A percentile compares a stretch with the other conserved stretches of the same genome.
These are phyloP conservation scores for Porcisia hertigi DNA, from an alignment of 208 protist genomes.

Conservation along the genomic window DNA sequence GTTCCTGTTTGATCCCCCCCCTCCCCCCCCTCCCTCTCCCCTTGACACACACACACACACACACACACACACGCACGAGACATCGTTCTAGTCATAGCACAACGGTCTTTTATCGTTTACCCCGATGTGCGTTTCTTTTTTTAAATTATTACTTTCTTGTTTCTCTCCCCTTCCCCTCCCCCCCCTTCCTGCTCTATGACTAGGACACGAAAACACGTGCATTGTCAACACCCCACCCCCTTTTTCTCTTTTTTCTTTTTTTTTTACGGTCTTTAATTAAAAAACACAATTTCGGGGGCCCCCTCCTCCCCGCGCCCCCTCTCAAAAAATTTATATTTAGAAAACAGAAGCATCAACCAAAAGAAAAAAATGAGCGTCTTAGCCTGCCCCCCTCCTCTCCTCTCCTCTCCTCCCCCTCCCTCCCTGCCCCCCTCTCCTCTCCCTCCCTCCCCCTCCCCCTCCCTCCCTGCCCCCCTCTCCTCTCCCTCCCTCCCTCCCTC, in stretches of 20 bases:
- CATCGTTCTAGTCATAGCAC: neutral
- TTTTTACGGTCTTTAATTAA: too few relatives aligned
- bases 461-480: neutral
- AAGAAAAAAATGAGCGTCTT: neutral
- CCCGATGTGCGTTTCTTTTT: neutral
- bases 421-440: too few relatives aligned
- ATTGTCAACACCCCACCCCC: too few relatives aligned
- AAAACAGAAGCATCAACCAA: too few relatives aligned
- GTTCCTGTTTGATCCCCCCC: neutral
- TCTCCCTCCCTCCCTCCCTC: too few relatives aligned
- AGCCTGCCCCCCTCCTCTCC: neutral
- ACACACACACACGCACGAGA: neutral
- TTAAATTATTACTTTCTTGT: neutral
- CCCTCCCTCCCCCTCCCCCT: neutral
- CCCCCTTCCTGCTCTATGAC: too few relatives aligned
- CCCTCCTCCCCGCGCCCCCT: too few relatives aligned
- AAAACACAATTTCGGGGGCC: too few relatives aligned
- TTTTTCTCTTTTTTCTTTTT: neutral
- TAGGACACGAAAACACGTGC: too few relatives aligned
- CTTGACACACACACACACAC: neutral
- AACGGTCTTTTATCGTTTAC: neutral
- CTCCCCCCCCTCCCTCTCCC: neutral
- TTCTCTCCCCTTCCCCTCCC: neutral
- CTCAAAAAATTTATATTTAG: too few relatives aligned
- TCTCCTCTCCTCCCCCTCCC: neutral